These are phyloP conservation scores for Mucor circinelloides DNA, from an alignment of 371 early-diverging fungal genomes.

Conservation along the genomic window DNA sequence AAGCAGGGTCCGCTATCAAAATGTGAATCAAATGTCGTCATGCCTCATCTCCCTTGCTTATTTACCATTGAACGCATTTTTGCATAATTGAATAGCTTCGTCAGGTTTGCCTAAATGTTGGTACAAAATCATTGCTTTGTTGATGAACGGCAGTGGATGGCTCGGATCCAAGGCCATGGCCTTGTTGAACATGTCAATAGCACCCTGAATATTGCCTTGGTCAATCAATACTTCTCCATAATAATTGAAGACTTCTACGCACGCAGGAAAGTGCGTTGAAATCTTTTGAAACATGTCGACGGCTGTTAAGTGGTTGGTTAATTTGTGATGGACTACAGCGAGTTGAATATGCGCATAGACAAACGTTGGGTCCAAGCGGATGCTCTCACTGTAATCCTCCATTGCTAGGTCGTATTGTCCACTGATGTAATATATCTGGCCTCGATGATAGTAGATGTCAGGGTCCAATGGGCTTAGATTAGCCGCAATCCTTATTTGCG, in stretches of 20 bases:
- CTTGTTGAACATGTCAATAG: slow-evolving; percentile 72
- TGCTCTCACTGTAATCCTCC: slow-evolving; percentile 78
- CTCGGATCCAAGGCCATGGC: slow-evolving; percentile 67
- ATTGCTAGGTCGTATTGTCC: slow-evolving; percentile 77
- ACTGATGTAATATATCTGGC: slow-evolving; percentile 69
- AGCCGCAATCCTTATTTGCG: slow-evolving; percentile 69
- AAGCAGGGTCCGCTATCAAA: slow-evolving; percentile 7
- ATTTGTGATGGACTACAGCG: slow-evolving; percentile 87
- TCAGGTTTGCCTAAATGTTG: slow-evolving; percentile 76
- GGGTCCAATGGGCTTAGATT: slow-evolving; percentile 62
- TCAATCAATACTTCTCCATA: slow-evolving; percentile 92
- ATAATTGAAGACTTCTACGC: slow-evolving; percentile 92
- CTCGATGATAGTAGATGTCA: slow-evolving; percentile 78
- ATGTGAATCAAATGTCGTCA: not conserved
- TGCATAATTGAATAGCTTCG: slow-evolving; percentile 74
- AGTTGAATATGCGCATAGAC: slow-evolving; percentile 92
- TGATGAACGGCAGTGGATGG: slow-evolving; percentile 91
- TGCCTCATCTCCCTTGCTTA: slow-evolving; percentile 34
- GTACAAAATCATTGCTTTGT: slow-evolving; percentile 87
- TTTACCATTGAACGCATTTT: slow-evolving; percentile 83
- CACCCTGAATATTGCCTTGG: slow-evolving; percentile 73
- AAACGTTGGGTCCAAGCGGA: slow-evolving; percentile 77
- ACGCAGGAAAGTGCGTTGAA: slow-evolving; percentile 71
- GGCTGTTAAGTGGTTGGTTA: slow-evolving; percentile 67
- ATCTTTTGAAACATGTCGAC: slow-evolving; percentile 78